phyloP scores from a whole-genome alignment of 257 asterid species.

The Voacanga thouarsii region DNA sequence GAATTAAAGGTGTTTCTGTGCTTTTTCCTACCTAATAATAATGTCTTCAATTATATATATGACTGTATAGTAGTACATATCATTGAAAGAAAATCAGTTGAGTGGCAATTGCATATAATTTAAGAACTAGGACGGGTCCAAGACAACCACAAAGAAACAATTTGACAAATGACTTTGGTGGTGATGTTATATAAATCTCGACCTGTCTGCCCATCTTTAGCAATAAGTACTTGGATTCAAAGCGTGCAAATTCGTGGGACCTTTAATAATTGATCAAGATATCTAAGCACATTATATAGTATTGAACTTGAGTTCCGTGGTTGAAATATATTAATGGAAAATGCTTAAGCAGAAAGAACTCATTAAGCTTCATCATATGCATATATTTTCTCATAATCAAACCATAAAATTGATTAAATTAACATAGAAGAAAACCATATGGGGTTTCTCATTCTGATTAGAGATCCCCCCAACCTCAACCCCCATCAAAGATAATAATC shows the following conservation, averaged over 20 bases:
- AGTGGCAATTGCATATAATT: neutral
- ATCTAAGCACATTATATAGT: no score
- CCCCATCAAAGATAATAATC: constrained; percentile 39
- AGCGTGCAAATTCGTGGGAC: neutral
- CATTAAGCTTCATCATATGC: neutral
- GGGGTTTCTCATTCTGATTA: constrained; percentile 2
- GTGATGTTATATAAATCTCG: neutral
- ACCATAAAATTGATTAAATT: constrained; percentile 1
- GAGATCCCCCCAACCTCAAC: neutral
- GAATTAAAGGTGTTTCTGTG: neutral
- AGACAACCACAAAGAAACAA: neutral
- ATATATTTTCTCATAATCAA: neutral
- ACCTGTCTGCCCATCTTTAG: neutral
- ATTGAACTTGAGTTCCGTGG: no score
- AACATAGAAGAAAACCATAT: neutral
- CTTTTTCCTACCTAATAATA: neutral
- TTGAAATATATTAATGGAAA: no score
- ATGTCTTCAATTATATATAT: neutral
- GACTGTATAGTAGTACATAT: no score
- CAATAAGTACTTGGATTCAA: neutral
- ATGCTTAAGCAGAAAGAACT: no score
- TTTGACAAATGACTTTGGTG: neutral
- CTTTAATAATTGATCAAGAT: neutral
- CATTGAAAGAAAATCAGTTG: neutral
- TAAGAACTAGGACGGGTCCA: neutral